Evolutionary conservation across 1,139 yeast genomes (phyloP).

Genomic region (Lizanozyma gosingica): DNA sequence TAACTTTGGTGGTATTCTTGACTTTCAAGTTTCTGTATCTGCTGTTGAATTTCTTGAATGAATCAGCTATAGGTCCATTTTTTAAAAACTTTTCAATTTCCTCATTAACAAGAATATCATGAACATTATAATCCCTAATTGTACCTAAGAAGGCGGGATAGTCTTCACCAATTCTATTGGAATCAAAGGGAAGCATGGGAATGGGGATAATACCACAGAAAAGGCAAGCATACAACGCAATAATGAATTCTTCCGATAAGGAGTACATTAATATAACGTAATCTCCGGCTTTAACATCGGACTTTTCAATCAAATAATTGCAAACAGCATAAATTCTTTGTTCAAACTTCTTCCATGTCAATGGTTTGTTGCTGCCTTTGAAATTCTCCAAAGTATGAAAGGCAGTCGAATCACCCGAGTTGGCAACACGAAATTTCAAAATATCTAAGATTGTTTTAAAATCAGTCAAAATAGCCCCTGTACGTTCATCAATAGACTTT

Average conservation of each 20-base stretch:
- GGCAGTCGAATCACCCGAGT: conserved; percentile 75
- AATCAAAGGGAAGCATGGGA: conserved; percentile 72
- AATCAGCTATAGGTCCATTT: conserved; percentile 57
- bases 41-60: conserved; percentile 47
- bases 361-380: conserved; percentile 43
- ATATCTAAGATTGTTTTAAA: conserved; percentile 67
- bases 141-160: conserved; percentile 59
- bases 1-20: conserved; percentile 61
- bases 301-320: conserved; percentile 43
- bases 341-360: conserved; percentile 85
- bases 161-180: conserved; percentile 66
- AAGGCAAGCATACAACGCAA: conserved; percentile 82
- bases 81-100: conserved; percentile 69
- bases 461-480: conserved; percentile 64
- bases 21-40: conserved; percentile 41
- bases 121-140: conserved; percentile 60
- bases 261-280: conserved; percentile 77
- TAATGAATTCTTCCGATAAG: conserved; percentile 76
- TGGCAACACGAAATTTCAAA: conserved; percentile 67
- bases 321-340: conserved; percentile 67
- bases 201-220: conserved; percentile 72
- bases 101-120: conserved; percentile 66
- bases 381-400: conserved; percentile 56
- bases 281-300: conserved; percentile 54
- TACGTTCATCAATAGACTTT: conserved; percentile 65